Conservation (phyloP, 345 rosid genomes). For the Laguncularia racemosa region DNA sequence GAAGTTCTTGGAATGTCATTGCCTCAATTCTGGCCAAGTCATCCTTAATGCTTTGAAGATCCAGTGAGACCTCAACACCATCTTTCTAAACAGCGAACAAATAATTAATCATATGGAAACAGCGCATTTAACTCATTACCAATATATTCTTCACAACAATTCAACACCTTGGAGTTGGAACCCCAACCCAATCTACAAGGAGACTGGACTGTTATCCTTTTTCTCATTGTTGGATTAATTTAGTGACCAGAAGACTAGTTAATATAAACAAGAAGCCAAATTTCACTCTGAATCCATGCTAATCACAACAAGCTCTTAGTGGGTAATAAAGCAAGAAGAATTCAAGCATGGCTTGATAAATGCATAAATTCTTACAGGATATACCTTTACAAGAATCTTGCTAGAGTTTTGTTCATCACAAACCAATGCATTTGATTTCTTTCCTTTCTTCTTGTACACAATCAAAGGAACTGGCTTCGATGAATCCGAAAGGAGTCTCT, state of each 20-base stretch:
- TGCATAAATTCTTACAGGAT: not conserved
- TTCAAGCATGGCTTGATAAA: no score
- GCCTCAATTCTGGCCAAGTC: slow-evolving; percentile 37
- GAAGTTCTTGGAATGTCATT: slow-evolving; percentile 75
- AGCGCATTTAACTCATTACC: no score
- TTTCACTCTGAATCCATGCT: no score
- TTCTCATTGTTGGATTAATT: no score
- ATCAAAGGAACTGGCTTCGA: slow-evolving; percentile 17
- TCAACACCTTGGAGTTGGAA: no score
- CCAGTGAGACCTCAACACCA: slow-evolving; percentile 7
- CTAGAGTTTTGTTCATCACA: slow-evolving; percentile 14
- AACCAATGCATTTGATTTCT: slow-evolving; percentile 22
- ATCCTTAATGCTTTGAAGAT: slow-evolving; percentile 28
- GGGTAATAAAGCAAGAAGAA: no score
- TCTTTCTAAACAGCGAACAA: slow-evolving; percentile 10
- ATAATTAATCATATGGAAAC: not conserved
- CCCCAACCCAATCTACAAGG: no score
- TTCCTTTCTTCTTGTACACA: slow-evolving; percentile 24
- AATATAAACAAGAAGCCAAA: no score
- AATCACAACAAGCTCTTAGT: no score
- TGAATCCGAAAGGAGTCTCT: slow-evolving; percentile 27
- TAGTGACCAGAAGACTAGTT: no score
- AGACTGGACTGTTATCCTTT: no score
- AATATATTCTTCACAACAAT: no score
- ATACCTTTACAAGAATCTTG: slow-evolving; percentile 19